phyloP scores from a whole-genome alignment of 306 rosid species.

The Vigna trinervia region DNA sequence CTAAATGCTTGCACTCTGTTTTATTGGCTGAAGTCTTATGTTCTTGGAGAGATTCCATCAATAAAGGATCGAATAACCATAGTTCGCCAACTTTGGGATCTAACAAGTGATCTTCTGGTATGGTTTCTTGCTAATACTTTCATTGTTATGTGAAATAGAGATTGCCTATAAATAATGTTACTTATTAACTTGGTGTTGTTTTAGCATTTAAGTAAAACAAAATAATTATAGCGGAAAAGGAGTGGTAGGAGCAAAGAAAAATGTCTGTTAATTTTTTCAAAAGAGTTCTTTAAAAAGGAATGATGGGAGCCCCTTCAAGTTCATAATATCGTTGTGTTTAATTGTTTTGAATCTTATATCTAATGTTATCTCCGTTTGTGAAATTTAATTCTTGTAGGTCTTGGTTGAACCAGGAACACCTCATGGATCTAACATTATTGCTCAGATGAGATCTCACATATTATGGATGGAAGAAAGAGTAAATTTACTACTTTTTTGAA shows the following conservation, averaged over 20 bases:
- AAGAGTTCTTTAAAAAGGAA: neutral
- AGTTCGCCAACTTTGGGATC: conserved; percentile 96
- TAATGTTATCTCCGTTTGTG: conserved; percentile 37
- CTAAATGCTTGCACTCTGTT: conserved; percentile 47
- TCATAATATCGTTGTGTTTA: neutral
- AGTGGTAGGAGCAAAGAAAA: conserved; percentile 20
- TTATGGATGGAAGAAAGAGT: conserved; percentile 95
- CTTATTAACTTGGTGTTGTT: conserved; percentile 9
- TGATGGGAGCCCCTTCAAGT: conserved; percentile 5
- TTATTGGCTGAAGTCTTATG: conserved; percentile 81
- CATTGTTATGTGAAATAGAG: conserved; percentile 19
- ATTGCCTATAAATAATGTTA: conserved; percentile 12
- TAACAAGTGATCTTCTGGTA: conserved; percentile 90
- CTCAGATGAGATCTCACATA: conserved; percentile 96
- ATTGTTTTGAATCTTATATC: conserved; percentile 8
- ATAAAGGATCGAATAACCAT: conserved; percentile 81
- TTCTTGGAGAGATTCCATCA: conserved; percentile 95
- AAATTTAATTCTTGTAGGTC: conserved; percentile 61
- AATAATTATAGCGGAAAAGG: conserved; percentile 15
- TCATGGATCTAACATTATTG: conserved; percentile 83
- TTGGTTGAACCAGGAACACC: conserved; percentile 95
- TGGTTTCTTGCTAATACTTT: conserved; percentile 38
- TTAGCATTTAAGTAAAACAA: conserved; percentile 7
- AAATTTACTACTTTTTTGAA: conserved; percentile 36
- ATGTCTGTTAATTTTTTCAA: conserved; percentile 10